Base-by-base conservation (phyloP, 495 filamentous ascomycete genomes). In the Aspergillus sclerotiicarbonarius region DNA sequence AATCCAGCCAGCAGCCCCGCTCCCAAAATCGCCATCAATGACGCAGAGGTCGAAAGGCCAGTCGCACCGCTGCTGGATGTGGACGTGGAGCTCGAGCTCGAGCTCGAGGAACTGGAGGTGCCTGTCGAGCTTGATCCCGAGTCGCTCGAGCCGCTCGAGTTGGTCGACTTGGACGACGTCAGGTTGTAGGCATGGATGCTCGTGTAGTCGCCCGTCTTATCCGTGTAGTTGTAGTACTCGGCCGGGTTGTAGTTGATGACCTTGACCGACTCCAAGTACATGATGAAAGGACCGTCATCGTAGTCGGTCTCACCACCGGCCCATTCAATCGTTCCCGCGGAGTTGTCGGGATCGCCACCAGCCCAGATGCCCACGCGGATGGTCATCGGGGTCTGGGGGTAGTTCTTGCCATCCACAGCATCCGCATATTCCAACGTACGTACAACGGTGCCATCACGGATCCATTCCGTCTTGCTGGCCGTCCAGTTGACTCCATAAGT, bases 401-500 rank as follows among this genome's bases (percentile, higher is more conserved):
- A 98, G 68, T 91, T 84, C 47, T 78, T 71, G 39, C 78, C 89
- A 55, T 84, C 82, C 25, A 89, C 81, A 60, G 81, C 80, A 58
- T 77, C 78, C 51, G 82, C 81, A 58, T 76, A 76, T 31, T 66
- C 64, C 39, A 96, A 75, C 6, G 88, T 90, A 55, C 94, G 85
- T 41, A 96, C 83, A 6, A 81, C 76, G 5, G 69, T 78, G 39
- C 87, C 90, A 60, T 91, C 90, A 58, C 96, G 85, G 54, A 78
- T 81, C 93, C 93, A 98, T 29, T 84, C 73, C 60, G 92, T 82
- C 62, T 81, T 72, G 20, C 84, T 78, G 19, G 83, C 65, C 12
- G 87, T 90, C 94, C 94, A 98, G 69, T 89, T 83, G 61, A 96
- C 77, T 6, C 81, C 84, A 75, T 97, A 98, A 19, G 83, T 96